Evolutionary conservation across 805 yeast genomes (phyloP), one percentile per base, ranked within the genome.

Genomic region (Brettanomyces sp.): DNA sequence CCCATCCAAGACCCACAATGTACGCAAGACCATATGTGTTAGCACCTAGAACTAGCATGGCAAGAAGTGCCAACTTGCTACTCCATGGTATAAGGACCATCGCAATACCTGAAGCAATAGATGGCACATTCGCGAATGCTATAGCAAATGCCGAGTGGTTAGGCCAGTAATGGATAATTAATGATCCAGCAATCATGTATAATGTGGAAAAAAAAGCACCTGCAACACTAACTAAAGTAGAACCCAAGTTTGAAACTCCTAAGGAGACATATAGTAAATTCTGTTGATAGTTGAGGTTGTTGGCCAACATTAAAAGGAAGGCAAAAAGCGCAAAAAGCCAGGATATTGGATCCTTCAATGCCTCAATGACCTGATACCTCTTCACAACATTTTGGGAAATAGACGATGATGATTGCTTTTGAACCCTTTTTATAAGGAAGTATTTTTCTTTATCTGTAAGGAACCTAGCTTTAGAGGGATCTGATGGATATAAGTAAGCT

Each of bases 151-250:
- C 73, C 5, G 72, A 64, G 9, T 60, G 64, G 52, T 69, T 62
- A 23, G 67, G 67, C 40, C 57, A 54, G 34, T 49, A 57, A 40
- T 63, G 52, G 32, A 73, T 49, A 13, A 65, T 44, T 18, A 56
- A 49, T 3, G 74, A 66, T 1, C 72, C 68, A 36, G 69, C 43
- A 3, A 73, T 49, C 49, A 69, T 60, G 47, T 66, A 66, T n/a
- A 68, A 43, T 7, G 66, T 67, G 8, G 73, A 69, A 49, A 66
- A 76, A 1, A 78, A 79, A 50, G 76, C 73, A 36, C 73, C 63
- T 0, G 79, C 82, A 41, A 74, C 79, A 11, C 76, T 67, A 4
- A 76, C 79, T 39, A 77, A 62, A 0, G 80, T 75, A 1, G 81
- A 67, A 48, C 65, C 69, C 54, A 73, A 60, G 47, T 63, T 69